Evolutionary conservation across 2,329 filamentous ascomycete genomes (phyloP), one percentile per base, ranked within the genome.

Genomic region (Exserohilum rostratum): DNA sequence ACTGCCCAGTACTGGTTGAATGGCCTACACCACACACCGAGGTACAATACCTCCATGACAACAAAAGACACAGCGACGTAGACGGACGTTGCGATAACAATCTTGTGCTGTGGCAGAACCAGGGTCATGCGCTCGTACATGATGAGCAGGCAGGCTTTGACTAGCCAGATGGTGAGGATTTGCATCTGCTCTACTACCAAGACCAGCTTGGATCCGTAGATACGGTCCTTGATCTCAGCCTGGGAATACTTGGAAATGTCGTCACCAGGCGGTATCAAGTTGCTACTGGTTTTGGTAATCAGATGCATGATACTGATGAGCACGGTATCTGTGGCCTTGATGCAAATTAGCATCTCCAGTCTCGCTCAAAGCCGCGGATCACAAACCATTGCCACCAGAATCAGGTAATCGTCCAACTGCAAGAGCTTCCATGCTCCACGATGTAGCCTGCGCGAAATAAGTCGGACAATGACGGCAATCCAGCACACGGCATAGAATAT

Each of bases 21-120:
- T 0, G 82, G 82, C 20, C 79, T 75, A 52, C 83, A 85, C 83
- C 83, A 85, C 9, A 81, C 80, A n/a, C 78, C 75, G 51, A 83
- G 79, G 39, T 83, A 78, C 0, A 80, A 69, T 17, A 83, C 61
- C 60, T 83, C 80, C 60, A 79, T 80, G 11, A 75, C 72, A 13
- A 72, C 68, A 53, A 83, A 84, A 18, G 77, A 73, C 4, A 79
- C 29, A 2, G 54, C 76, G 34, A 82, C 77, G 53, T 83, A 84
- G 29, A 59, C 66, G 6, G 77, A 70, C 1, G 82, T 78, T 9
- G 73, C 55, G 30, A 79, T 76, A 50, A 84, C 68, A 15, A 69
- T 49, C 46, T 63, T 66, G 20, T 70, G 69, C 39, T 73, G 69
- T 6, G 70, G 69, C 18, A 67, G 42, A 22, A 68, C 52, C 5